Percentiles rank a stretch among this genome's conserved stretches.
These are phyloP conservation scores for Meira nashicola DNA, from an alignment of 1,284 basidiomycete species.

Conservation along the genomic window DNA sequence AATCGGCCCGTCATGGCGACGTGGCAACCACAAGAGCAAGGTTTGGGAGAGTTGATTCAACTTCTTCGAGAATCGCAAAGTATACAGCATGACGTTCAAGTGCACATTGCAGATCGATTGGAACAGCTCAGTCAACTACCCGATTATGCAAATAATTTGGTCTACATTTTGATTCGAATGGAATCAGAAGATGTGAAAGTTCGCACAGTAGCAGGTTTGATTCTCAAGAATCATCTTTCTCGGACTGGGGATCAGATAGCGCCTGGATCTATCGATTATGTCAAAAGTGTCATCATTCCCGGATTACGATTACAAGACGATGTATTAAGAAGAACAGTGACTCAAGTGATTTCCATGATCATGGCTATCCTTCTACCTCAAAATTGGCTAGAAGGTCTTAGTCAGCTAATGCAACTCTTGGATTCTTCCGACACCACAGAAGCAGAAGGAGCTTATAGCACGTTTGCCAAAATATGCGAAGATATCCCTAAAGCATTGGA, in stretches of 20 bases:
- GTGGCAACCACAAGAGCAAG: slow-evolving; percentile 44
- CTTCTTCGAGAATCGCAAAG: slow-evolving; percentile 46
- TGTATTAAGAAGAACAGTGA: slow-evolving; percentile 49
- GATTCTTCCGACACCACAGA: slow-evolving; percentile 36
- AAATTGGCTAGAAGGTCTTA: slow-evolving; percentile 46
- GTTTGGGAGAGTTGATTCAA: slow-evolving; percentile 41
- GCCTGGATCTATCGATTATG: slow-evolving; percentile 44
- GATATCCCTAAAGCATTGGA: slow-evolving; percentile 95
- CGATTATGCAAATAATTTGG: slow-evolving; percentile 86
- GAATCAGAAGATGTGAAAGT: slow-evolving; percentile 81
- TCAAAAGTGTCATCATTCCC: slow-evolving; percentile 47
- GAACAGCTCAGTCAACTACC: slow-evolving; percentile 43
- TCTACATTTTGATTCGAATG: slow-evolving; percentile 77
- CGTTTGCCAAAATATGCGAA: slow-evolving; percentile 91
- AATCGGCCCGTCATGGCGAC: slow-evolving; percentile 18
- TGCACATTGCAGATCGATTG: slow-evolving; percentile 40
- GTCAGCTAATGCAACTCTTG: slow-evolving; percentile 42
- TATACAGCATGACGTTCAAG: slow-evolving; percentile 39
- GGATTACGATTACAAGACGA: slow-evolving; percentile 43
- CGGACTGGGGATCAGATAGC: slow-evolving; percentile 25
- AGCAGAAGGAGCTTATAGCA: slow-evolving; percentile 72
- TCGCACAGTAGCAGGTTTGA: slow-evolving; percentile 88
- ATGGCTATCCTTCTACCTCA: slow-evolving; percentile 46
- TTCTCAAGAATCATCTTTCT: slow-evolving; percentile 82
- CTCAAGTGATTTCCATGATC: slow-evolving; percentile 50